Base-by-base conservation (phyloP, 2,329 filamentous ascomycete genomes). In the Colletotrichum karsti region DNA sequence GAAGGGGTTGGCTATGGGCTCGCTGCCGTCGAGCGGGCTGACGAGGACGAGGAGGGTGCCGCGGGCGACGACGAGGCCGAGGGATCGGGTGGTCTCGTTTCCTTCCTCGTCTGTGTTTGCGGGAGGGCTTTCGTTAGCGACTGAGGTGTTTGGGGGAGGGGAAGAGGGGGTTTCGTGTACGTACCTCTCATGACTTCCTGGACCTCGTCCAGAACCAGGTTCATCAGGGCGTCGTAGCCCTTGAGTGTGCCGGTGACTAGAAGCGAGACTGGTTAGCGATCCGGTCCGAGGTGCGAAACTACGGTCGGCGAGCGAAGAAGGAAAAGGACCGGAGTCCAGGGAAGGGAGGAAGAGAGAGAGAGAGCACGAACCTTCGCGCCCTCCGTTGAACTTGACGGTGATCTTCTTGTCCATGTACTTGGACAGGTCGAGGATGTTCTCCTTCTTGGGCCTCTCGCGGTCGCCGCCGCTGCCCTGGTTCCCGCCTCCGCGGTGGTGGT, bases 401-500 rank as follows among this genome's bases (percentile, higher is more conserved):
- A 99, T 94, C 77, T 92, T 88, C 88, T 98, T 97, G 81, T 99
- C 94, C 92, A 97, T 94, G 81, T 98, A 99, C 84, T 97, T 97
- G 78, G 87, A 90, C 75, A 99, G 82, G 77, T 99, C 95, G 60
- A 99, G 89, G 75, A 99, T 99, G 80, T 98, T 98, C 82, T 99
- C 96, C 86, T 98, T 98, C 90, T 97, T 98, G 69, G 94, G 93
- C 74, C 91, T 89, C 82, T 97, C 93, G 73, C 87, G 83, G 69
- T 88, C 79, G 55, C 71, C 72, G 39, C 56, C 58, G 37, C 67
- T 37, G 30, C 71, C 55, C 39, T 64, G 63, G 54, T 65, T 83
- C 24, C 54, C 66, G 35, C 66, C 66, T n/a, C n/a, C n/a, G n/a
- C n/a, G n/a, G n/a, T n/a, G n/a, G 68, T 86, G 80, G 63, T 83